Percentiles rank a stretch among this genome's conserved stretches.
Evolutionary conservation across 495 filamentous ascomycete species (phyloP).

Genomic region (Daldinia grandis): DNA sequence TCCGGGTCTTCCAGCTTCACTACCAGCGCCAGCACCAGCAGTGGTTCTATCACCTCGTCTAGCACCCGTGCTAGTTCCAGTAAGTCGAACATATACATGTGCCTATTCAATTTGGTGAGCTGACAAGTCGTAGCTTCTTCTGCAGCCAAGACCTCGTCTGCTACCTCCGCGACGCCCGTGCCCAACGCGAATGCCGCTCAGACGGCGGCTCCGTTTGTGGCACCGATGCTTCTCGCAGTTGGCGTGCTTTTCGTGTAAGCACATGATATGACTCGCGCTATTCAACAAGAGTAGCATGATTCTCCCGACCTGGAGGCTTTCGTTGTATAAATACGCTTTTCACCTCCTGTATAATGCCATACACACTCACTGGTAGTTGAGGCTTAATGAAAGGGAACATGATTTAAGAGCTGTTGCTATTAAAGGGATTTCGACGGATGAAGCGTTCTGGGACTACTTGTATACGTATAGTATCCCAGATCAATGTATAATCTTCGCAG

Average conservation of each 20-base stretch:
- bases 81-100: constrained; percentile 28
- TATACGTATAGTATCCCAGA: constrained; percentile 29
- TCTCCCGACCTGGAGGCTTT: constrained; percentile 6
- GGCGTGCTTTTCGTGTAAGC: constrained; percentile 41
- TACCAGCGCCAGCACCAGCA: neutral
- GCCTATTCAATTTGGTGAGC: constrained; percentile 26
- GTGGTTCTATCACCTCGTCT: constrained; percentile 30
- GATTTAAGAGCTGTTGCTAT: constrained; percentile 10
- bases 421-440: constrained; percentile 1
- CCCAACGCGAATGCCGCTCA: constrained; percentile 44
- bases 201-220: constrained; percentile 41
- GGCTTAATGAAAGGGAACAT: constrained; percentile 29
- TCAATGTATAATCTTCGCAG: constrained; percentile 32
- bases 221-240: constrained; percentile 38
- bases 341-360: constrained; percentile 24
- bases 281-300: constrained; percentile 2
- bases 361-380: constrained; percentile 23
- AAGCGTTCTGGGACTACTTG: constrained; percentile 16
- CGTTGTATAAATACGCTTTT: constrained; percentile 33
- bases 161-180: constrained; percentile 19
- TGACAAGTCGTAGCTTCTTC: constrained; percentile 36
- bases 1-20: constrained; percentile 28
- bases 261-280: neutral
- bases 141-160: constrained; percentile 28
- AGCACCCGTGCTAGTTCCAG: constrained; percentile 40